Evolutionary conservation across 1,139 yeast genomes (phyloP).

Genomic region (Fermentozyma sake): DNA sequence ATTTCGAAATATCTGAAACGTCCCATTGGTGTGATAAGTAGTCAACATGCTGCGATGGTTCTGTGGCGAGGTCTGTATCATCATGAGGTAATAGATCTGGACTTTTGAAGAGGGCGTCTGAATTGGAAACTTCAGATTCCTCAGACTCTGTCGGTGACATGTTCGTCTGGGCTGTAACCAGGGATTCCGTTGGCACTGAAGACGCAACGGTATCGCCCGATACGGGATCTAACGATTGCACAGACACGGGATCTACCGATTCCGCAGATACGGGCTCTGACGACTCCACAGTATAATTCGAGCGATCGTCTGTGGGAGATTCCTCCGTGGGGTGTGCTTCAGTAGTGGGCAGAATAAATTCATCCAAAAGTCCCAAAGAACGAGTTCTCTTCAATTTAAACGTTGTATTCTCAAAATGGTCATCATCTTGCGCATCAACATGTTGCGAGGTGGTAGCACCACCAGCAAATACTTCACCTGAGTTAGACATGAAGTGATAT

Average conservation of each 20-base stretch:
- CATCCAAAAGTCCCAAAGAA: slow-evolving; percentile 77
- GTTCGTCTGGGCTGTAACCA: too few species aligned
- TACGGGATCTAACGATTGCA: too few species aligned
- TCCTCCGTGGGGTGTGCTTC: slow-evolving; percentile 1
- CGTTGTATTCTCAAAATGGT: slow-evolving; percentile 66
- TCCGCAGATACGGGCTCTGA: too few species aligned
- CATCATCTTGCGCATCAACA: slow-evolving; percentile 68
- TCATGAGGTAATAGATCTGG: slow-evolving; percentile 64
- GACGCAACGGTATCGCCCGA: too few species aligned
- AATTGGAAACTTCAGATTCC: too few species aligned
- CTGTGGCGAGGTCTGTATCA: slow-evolving; percentile 74
- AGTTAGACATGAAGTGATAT: slow-evolving; percentile 4
- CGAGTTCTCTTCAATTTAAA: slow-evolving; percentile 79
- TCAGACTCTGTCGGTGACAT: too few species aligned
- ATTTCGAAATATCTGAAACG: slow-evolving; percentile 84
- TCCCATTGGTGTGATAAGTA: slow-evolving; percentile 95
- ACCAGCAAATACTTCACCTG: slow-evolving; percentile 41
- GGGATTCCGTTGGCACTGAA: too few species aligned
- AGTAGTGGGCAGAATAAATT: slow-evolving; percentile 44
- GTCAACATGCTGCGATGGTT: slow-evolving; percentile 89
- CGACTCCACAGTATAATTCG: too few species aligned
- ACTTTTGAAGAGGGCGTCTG: slow-evolving; percentile 7
- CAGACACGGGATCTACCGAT: too few species aligned
- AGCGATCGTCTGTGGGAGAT: too few species aligned
- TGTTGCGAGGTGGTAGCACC: slow-evolving; percentile 54